Conservation (phyloP, 805 yeast genomes). For the Lipomyces japonicus region DNA sequence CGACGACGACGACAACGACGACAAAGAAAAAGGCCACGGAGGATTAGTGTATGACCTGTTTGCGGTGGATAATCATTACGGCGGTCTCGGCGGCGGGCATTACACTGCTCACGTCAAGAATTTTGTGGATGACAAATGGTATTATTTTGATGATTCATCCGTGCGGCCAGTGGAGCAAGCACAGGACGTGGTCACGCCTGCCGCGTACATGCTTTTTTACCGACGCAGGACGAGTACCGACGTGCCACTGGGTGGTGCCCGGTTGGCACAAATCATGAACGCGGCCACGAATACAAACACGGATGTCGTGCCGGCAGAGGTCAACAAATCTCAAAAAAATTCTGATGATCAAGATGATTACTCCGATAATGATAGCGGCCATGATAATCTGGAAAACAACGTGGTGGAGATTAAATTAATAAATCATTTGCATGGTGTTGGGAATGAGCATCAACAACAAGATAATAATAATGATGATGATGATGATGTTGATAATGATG, state of each 20-base stretch:
- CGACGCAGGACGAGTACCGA: conserved; percentile 44
- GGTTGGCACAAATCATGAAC: conserved; percentile 18
- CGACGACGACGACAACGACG: too few species aligned
- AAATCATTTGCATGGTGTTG: not conserved
- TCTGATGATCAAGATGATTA: conserved; percentile 1
- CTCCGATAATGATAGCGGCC: not conserved
- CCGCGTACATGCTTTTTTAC: conserved; percentile 86
- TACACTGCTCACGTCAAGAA: conserved; percentile 88
- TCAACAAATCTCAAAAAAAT: not conserved
- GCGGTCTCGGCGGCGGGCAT: conserved; percentile 97
- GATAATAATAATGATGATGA: conserved; percentile 9
- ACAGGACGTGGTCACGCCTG: conserved; percentile 55
- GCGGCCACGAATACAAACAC: not conserved
- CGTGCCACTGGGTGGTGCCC: conserved; percentile 32
- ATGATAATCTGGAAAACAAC: conserved; percentile 4
- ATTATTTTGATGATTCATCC: conserved; percentile 76
- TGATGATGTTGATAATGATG: conserved; percentile 5
- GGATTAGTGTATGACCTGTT: conserved; percentile 67
- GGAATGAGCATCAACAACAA: not conserved
- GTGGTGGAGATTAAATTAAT: conserved; percentile 5
- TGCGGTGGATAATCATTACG: conserved; percentile 94
- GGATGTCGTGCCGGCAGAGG: not conserved
- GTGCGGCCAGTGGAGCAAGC: conserved; percentile 64
- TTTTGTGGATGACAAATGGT: conserved; percentile 74
- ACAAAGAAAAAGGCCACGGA: conserved; percentile 28